Conservation (phyloP, 495 filamentous ascomycete genomes). For the Cetradonia linearis region DNA sequence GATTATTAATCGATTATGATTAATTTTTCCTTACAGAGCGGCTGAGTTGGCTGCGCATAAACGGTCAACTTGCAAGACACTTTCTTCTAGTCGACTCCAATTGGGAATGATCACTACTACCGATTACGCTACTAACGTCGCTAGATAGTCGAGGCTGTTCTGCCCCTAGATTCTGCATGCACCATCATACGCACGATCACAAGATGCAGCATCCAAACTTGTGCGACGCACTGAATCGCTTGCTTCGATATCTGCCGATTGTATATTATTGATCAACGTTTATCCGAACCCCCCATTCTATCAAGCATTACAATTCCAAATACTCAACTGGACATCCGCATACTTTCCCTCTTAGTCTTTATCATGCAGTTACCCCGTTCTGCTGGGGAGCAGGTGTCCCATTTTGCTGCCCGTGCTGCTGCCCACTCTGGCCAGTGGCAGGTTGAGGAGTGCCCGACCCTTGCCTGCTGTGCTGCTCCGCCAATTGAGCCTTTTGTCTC, state of each 20-base stretch:
- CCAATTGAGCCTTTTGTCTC: constrained; percentile 37
- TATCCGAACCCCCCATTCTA: background rate
- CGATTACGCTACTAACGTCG: background rate
- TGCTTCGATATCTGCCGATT: background rate
- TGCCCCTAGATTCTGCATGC: background rate
- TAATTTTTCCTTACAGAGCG: too few species aligned
- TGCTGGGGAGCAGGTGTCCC: constrained; percentile 34
- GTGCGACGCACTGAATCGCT: background rate
- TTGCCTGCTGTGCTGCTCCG: constrained; percentile 30
- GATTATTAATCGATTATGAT: too few species aligned
- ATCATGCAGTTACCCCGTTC: constrained; percentile 22
- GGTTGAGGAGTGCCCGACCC: constrained; percentile 38
- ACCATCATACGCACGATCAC: background rate
- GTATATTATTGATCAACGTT: background rate
- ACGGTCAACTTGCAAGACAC: background rate
- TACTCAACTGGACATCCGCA: background rate
- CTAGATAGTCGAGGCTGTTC: background rate
- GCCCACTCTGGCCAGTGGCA: constrained; percentile 23
- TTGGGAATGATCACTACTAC: background rate
- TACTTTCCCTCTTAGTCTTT: background rate
- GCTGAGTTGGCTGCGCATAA: constrained; percentile 17
- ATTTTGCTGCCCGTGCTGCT: constrained; percentile 27
- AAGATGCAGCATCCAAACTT: too few species aligned
- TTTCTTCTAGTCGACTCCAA: background rate
- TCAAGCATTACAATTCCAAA: background rate